A percentile compares a stretch with the other conserved stretches of the same genome.
Evolutionary conservation across 2,329 filamentous ascomycete species (phyloP).

Genomic region (Fusarium bactridioides): DNA sequence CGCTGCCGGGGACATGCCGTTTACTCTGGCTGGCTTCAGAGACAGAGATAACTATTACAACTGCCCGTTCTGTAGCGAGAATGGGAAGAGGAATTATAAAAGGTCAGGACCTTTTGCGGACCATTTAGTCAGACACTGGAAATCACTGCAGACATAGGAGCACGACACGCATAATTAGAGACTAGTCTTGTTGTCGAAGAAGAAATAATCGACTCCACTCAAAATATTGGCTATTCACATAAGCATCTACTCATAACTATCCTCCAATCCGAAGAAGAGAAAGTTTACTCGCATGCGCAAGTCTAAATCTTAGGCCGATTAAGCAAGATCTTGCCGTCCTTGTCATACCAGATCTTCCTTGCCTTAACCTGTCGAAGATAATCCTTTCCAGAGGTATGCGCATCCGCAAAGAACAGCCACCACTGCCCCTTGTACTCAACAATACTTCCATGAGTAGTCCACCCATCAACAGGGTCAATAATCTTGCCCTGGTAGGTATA

Average conservation of each 20-base stretch:
- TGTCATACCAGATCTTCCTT: constrained; percentile 20
- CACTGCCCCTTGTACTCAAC: constrained; percentile 11
- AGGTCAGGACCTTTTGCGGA: neutral
- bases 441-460: constrained; percentile 20
- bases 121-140: neutral
- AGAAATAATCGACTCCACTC: neutral
- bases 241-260: neutral
- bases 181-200: too few relatives aligned
- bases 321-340: constrained; percentile 8
- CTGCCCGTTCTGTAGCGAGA: neutral
- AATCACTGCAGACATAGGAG: neutral
- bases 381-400: constrained; percentile 5
- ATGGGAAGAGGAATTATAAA: neutral
- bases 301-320: neutral
- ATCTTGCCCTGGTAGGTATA: constrained; percentile 12
- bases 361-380: constrained; percentile 14
- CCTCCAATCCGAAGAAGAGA: neutral
- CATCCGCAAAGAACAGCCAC: constrained; percentile 21
- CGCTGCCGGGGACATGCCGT: neutral
- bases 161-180: too few relatives aligned
- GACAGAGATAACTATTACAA: neutral
- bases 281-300: neutral
- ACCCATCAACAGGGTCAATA: constrained; percentile 6
- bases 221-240: neutral
- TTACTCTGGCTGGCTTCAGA: neutral